Conservation (phyloP, 2,329 filamentous ascomycete species). For the Thielaviopsis punctulata region DNA sequence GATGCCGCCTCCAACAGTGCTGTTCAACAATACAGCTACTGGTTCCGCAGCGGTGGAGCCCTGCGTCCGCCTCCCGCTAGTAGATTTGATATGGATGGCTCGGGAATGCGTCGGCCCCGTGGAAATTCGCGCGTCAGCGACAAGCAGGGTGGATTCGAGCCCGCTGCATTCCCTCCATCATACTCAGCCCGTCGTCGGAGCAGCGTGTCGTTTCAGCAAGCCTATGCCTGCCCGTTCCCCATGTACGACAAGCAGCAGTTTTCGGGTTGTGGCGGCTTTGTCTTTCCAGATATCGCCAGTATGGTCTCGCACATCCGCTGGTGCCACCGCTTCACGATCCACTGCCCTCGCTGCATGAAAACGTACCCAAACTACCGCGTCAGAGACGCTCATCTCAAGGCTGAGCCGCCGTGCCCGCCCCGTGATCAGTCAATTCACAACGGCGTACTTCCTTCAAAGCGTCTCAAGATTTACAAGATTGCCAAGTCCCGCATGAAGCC, state of each 20-base stretch:
- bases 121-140: slow-evolving; percentile 6
- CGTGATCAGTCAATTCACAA: not conserved
- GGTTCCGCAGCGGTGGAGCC: not conserved
- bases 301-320: slow-evolving; percentile 5
- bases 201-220: not conserved
- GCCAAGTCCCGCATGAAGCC: not conserved
- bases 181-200: slow-evolving; percentile 2
- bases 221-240: slow-evolving; percentile 10
- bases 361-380: slow-evolving; percentile 4
- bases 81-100: not conserved
- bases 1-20: not conserved
- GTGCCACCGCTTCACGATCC: slow-evolving; percentile 10
- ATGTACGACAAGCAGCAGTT: slow-evolving; percentile 4
- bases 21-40: not conserved
- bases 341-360: slow-evolving; percentile 8
- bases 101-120: not conserved
- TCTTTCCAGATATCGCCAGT: slow-evolving; percentile 5
- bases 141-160: not conserved
- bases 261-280: slow-evolving; percentile 7
- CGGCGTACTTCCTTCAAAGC: not conserved
- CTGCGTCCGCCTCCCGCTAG: not conserved
- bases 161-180: not conserved
- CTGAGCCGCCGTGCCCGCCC: slow-evolving; percentile 6
- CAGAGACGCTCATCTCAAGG: slow-evolving; percentile 5
- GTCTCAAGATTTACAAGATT: slow-evolving; percentile 1